Base-by-base conservation (phyloP, 345 rosid species). In the Reutealis trisperma region DNA sequence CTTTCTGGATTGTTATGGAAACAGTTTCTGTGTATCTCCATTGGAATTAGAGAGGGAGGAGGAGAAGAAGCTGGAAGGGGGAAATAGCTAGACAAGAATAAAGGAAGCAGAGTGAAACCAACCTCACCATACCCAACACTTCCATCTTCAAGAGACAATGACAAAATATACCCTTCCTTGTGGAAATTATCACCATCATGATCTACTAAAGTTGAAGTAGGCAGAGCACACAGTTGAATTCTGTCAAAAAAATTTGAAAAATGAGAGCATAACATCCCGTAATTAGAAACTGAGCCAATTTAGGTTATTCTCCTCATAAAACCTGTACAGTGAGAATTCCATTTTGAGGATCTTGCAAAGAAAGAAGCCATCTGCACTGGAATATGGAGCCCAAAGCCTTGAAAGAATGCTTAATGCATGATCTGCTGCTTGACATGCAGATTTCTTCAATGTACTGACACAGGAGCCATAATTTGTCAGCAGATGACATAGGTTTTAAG, bases 101-200 rank as follows among this genome's bases (percentile, higher is more conserved):
- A 49, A 16, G 6, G 63, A 58, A 49, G 54, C 41, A 15, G 67
- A 25, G 62, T 63, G 76, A 52, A 82, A 80, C 88, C 78, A 77
- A 95, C 99, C 98, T 93, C 99, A 41, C 98, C 99, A 60, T 88
- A 85, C 65, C 99, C 99, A 64, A 86, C 73, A 76, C 86, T 86
- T 81, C 97, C 96, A 88, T 91, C 96, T 74, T 95, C 94, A 76
- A 95, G 93, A 85, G 78, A 87, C 80, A 95, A 74, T 25, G 93
- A 88, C 68, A 95, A 79, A 83, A 93, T 83, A 80, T 87, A 95
- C 5, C 99, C 99, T 85, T 95, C 91, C 79, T 90, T 86, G 73
- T 85, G 84, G 71, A 85, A 85, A 72, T 72, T 77, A 57, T 86
- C 73, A 77, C 15, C 32, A 57, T 79, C 85, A 76, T 77, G 82